Conservation (phyloP, 352 stramenopile species). For the Pythium phragmiticola region DNA sequence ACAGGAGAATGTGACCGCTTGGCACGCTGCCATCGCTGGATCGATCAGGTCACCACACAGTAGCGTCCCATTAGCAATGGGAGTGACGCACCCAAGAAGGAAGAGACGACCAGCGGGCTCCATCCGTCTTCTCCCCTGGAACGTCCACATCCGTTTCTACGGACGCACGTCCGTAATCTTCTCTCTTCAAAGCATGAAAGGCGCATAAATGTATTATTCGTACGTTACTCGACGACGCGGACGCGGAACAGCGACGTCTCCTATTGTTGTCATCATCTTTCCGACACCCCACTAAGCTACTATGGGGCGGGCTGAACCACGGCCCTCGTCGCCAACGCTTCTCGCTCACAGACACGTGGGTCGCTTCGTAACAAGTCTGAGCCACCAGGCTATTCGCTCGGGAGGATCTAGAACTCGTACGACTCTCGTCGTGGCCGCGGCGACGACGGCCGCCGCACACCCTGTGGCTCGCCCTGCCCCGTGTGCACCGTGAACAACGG, state of each 20-base stretch:
- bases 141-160: too few relatives aligned
- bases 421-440: conserved; percentile 36
- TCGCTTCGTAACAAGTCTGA: too few relatives aligned
- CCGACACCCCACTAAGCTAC: neutral
- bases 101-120: too few relatives aligned
- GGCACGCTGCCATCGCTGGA: too few relatives aligned
- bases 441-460: conserved; percentile 27
- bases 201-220: conserved; percentile 1
- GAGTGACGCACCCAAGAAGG: too few relatives aligned
- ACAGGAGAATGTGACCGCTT: too few relatives aligned
- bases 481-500: conserved; percentile 24
- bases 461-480: conserved; percentile 13
- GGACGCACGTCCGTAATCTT: too few relatives aligned
- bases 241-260: neutral
- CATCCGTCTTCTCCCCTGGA: too few relatives aligned
- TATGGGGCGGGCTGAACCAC: neutral
- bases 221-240: conserved; percentile 15
- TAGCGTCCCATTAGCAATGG: too few relatives aligned
- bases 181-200: too few relatives aligned
- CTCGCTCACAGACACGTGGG: neutral
- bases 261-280: neutral
- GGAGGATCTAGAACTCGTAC: conserved; percentile 34
- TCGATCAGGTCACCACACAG: too few relatives aligned
- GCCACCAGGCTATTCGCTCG: too few relatives aligned
- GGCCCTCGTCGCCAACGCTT: neutral